phyloP scores from a whole-genome alignment of 1,284 basidiomycete genomes.

The Cryptococcus floricola region DNA sequence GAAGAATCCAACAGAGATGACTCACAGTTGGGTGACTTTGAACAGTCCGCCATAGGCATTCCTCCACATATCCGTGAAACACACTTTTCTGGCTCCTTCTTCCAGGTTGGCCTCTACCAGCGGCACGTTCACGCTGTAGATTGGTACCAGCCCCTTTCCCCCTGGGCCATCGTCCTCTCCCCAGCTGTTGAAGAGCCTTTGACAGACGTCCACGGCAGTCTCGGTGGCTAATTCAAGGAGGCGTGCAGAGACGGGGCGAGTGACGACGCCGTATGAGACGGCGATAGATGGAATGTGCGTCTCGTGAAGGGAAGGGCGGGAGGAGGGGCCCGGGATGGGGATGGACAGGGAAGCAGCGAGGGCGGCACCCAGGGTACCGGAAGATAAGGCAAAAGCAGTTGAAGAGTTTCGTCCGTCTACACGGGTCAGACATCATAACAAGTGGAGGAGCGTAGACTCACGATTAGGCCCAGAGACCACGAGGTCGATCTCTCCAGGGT shows the following conservation, averaged over 20 bases:
- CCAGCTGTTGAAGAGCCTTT: constrained; percentile 75
- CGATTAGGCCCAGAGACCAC: constrained; percentile 55
- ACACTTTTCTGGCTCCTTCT: constrained; percentile 29
- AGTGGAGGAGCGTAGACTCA: constrained; percentile 13
- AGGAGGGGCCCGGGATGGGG: constrained; percentile 66
- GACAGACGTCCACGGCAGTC: constrained; percentile 64
- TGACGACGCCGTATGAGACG: constrained; percentile 77
- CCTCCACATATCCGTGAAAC: constrained; percentile 48
- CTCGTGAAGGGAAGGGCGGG: constrained; percentile 52
- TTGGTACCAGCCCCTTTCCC: constrained; percentile 25
- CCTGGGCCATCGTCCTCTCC: constrained; percentile 54
- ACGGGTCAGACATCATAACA: neutral
- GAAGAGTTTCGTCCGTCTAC: constrained; percentile 71
- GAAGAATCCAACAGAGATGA: neutral
- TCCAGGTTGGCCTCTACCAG: constrained; percentile 38
- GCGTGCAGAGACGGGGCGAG: constrained; percentile 61
- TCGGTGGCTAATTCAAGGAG: constrained; percentile 66
- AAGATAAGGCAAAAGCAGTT: constrained; percentile 75
- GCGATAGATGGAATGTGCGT: constrained; percentile 61
- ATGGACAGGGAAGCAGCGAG: constrained; percentile 79
- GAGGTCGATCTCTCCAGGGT: constrained; percentile 75
- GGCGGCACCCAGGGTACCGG: constrained; percentile 85
- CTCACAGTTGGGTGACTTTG: constrained; percentile 38
- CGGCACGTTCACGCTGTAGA: constrained; percentile 48
- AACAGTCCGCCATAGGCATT: constrained; percentile 48